phyloP scores from a whole-genome alignment of 78 protist species.

The Thecamonas trahens region DNA sequence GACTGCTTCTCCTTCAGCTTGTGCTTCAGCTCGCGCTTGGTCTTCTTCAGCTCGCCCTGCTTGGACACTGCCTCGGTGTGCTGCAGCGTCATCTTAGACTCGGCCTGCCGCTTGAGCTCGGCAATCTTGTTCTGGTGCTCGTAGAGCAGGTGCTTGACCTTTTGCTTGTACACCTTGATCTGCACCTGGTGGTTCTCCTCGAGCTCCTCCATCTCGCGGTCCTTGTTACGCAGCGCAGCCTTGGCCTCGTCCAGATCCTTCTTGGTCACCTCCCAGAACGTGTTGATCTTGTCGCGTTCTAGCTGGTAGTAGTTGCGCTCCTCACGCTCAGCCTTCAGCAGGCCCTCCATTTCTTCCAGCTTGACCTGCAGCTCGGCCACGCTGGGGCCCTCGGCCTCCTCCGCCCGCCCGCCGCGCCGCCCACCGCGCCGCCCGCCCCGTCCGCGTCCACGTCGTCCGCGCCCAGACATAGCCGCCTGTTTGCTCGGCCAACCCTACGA shows the following conservation, averaged over 20 bases:
- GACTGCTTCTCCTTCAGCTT: constrained; percentile 1
- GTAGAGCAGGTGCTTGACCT: constrained; percentile 64
- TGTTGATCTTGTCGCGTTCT: constrained; percentile 61
- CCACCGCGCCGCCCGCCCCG: too few relatives aligned
- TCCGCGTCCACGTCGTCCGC: too few relatives aligned
- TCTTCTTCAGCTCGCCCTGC: constrained; percentile 19
- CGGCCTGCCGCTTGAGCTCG: constrained; percentile 39
- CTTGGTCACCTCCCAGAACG: constrained; percentile 71
- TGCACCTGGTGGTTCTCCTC: constrained; percentile 70
- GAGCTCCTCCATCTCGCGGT: constrained; percentile 64
- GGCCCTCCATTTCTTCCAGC: neutral
- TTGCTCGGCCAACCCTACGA: too few relatives aligned
- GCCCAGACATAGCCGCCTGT: too few relatives aligned
- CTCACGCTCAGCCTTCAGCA: constrained; percentile 32
- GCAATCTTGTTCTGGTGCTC: constrained; percentile 73
- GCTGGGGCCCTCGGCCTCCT: too few relatives aligned
- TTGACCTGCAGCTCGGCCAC: neutral
- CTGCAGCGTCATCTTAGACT: constrained; percentile 28
- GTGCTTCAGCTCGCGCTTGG: constrained; percentile 53
- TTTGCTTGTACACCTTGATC: constrained; percentile 76
- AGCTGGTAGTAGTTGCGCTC: constrained; percentile 73
- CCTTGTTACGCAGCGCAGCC: constrained; percentile 71
- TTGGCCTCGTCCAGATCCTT: constrained; percentile 48
- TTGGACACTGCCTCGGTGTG: too few relatives aligned
- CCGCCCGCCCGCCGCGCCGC: too few relatives aligned